These are phyloP conservation scores for Zygosaccharomyces gambellarensis DNA, from an alignment of 805 yeast genomes.

Conservation along the genomic window DNA sequence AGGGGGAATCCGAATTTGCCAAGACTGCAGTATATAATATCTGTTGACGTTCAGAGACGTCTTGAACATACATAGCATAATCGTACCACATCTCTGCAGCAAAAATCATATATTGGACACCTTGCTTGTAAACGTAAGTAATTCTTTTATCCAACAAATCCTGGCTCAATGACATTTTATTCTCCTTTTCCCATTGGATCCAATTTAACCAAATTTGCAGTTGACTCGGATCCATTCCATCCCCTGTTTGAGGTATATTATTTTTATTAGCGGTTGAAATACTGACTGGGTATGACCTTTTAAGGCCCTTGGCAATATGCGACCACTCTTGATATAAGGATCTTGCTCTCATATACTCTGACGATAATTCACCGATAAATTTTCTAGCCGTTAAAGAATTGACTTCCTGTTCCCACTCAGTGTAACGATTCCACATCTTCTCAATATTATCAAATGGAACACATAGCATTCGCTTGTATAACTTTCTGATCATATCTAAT, in stretches of 20 bases:
- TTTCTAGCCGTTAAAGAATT: constrained; percentile 77
- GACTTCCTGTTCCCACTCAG: constrained; percentile 74
- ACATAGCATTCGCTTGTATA: constrained; percentile 63
- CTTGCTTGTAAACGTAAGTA: constrained; percentile 66
- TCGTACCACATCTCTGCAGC: constrained; percentile 38
- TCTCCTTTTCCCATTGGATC: constrained; percentile 74
- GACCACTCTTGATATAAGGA: constrained; percentile 68
- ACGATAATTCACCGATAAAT: constrained; percentile 74
- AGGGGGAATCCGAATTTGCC: constrained; percentile 65
- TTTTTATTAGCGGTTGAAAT: constrained; percentile 26
- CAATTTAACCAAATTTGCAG: constrained; percentile 61
- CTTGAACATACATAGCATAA: constrained; percentile 33
- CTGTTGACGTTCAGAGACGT: constrained; percentile 18
- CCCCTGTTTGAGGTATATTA: constrained; percentile 27
- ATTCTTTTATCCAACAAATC: constrained; percentile 52
- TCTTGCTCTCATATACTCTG: constrained; percentile 83
- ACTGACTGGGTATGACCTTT: constrained; percentile 35
- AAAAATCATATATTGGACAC: constrained; percentile 39
- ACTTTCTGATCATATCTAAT: constrained; percentile 66
- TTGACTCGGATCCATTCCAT: constrained; percentile 29
- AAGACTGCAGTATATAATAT: constrained; percentile 50
- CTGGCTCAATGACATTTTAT: constrained; percentile 57
- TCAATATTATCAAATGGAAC: constrained; percentile 77
- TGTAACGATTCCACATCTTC: constrained; percentile 73
- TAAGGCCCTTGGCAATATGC: constrained; percentile 49